Percentiles rank a stretch among this genome's conserved stretches.
These are phyloP conservation scores for Obba rivulosa DNA, from an alignment of 768 basidiomycete species.

Conservation along the genomic window DNA sequence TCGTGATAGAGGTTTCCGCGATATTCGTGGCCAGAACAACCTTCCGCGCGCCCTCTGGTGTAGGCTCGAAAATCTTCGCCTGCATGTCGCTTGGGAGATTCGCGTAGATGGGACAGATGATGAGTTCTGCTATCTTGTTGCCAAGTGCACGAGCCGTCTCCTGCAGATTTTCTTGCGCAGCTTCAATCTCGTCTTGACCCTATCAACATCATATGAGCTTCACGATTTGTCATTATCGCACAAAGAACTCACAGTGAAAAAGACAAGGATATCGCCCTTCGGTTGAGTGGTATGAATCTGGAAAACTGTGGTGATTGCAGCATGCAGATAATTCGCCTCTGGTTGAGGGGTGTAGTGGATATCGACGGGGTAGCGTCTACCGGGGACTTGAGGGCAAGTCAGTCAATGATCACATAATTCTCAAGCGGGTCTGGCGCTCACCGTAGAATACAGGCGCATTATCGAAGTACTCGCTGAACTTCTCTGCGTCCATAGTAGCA, in stretches of 20 bases:
- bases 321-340: conserved; percentile 98
- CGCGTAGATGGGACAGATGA: conserved; percentile 97
- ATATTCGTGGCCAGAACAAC: conserved; percentile 99
- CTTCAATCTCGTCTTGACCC: conserved; percentile 99
- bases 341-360: conserved; percentile 99
- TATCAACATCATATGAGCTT: conserved; percentile 22
- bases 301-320: conserved; percentile 97
- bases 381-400: conserved; percentile 66
- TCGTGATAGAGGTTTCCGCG: conserved; percentile 99
- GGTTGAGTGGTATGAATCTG: conserved; percentile 99
- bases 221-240: neutral
- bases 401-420: conserved; percentile 4
- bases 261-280: conserved; percentile 95
- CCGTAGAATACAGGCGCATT: conserved; percentile 93
- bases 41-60: conserved; percentile 93
- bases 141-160: conserved; percentile 94
- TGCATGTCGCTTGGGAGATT: conserved; percentile 99
- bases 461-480: conserved; percentile 97
- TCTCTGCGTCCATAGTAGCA: conserved; percentile 96
- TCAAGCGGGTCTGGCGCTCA: conserved; percentile 30
- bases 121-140: conserved; percentile 91
- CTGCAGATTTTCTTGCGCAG: conserved; percentile 91
- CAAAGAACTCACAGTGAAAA: conserved; percentile 70
- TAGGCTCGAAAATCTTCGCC: conserved; percentile 98
- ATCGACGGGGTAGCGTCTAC: conserved; percentile 95